Percentiles rank a stretch among this genome's conserved stretches.
phyloP scores from a whole-genome alignment of 2,329 filamentous ascomycete genomes.

The Amauroascus niger region DNA sequence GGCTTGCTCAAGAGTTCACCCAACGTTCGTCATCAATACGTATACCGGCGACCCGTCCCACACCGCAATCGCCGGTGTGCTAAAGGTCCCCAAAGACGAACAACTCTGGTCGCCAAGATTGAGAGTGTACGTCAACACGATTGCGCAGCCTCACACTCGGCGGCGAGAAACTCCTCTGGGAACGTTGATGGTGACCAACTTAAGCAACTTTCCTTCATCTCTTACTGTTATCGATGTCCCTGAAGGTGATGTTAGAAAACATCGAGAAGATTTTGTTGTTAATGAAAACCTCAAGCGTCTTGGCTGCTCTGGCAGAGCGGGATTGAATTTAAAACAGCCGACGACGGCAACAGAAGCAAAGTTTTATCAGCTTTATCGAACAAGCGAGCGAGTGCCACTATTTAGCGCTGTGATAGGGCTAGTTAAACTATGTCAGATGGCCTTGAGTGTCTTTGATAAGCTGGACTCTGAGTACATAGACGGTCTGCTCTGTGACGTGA shows the following conservation, averaged over 20 bases:
- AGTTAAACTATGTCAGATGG: conserved; percentile 82
- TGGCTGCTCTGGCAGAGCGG: conserved; percentile 82
- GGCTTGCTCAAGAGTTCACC: conserved; percentile 83
- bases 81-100: conserved; percentile 74
- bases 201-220: conserved; percentile 83
- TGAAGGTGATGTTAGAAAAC: conserved; percentile 69
- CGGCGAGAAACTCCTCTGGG: conserved; percentile 73
- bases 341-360: conserved; percentile 77
- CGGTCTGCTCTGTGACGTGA: conserved; percentile 84
- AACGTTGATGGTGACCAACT: conserved; percentile 84
- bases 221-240: conserved; percentile 87
- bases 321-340: conserved; percentile 68
- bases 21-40: conserved; percentile 83
- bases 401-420: conserved; percentile 74
- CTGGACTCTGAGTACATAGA: conserved; percentile 83
- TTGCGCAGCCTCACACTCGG: conserved; percentile 75
- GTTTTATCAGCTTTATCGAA: conserved; percentile 83
- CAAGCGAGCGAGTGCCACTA: conserved; percentile 70
- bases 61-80: conserved; percentile 65
- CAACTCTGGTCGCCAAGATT: conserved; percentile 67
- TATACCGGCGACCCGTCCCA: conserved; percentile 82
- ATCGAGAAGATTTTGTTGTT: conserved; percentile 77
- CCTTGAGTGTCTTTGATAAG: conserved; percentile 77
- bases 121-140: conserved; percentile 73
- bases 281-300: conserved; percentile 90